These are phyloP conservation scores for Halophytophthora polymorphica DNA, from an alignment of 352 stramenopile genomes.

Conservation along the genomic window DNA sequence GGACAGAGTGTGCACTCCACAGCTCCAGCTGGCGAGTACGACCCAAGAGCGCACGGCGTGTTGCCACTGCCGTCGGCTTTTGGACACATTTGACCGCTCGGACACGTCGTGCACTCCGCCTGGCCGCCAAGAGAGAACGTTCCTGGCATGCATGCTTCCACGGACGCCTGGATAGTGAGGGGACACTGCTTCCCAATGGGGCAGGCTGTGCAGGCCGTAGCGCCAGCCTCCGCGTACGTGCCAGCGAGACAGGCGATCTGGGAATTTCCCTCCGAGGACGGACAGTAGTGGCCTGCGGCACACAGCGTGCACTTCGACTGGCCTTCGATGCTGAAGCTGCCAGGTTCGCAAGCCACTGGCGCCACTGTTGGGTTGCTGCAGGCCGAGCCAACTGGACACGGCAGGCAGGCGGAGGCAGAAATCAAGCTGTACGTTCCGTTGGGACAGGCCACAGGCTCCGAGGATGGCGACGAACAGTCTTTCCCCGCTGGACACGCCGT, in stretches of 20 bases:
- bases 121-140: slow-evolving; percentile 66
- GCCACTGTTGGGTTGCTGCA: slow-evolving; percentile 26
- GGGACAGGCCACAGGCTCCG: slow-evolving; percentile 29
- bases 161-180: slow-evolving; percentile 29
- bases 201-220: slow-evolving; percentile 45
- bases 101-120: slow-evolving; percentile 41
- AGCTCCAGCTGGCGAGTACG: slow-evolving; percentile 32
- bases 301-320: slow-evolving; percentile 58
- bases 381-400: slow-evolving; percentile 35
- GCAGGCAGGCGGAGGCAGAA: slow-evolving; percentile 31
- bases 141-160: slow-evolving; percentile 41
- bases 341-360: slow-evolving; percentile 41
- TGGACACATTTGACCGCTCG: slow-evolving; percentile 54
- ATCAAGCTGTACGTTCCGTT: slow-evolving; percentile 43
- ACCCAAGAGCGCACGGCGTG: slow-evolving; percentile 35
- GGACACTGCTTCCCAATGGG: slow-evolving; percentile 60
- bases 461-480: slow-evolving; percentile 40
- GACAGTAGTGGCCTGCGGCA: slow-evolving; percentile 55
- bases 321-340: slow-evolving; percentile 42
- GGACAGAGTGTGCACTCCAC: slow-evolving; percentile 68
- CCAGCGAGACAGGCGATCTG: slow-evolving; percentile 50
- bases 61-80: slow-evolving; percentile 46
- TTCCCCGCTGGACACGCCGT: slow-evolving; percentile 44
- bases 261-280: slow-evolving; percentile 31
- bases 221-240: slow-evolving; percentile 44